These are phyloP conservation scores for Phlyctochytrium arcticum DNA, from an alignment of 192 early-diverging fungal species.

Conservation along the genomic window DNA sequence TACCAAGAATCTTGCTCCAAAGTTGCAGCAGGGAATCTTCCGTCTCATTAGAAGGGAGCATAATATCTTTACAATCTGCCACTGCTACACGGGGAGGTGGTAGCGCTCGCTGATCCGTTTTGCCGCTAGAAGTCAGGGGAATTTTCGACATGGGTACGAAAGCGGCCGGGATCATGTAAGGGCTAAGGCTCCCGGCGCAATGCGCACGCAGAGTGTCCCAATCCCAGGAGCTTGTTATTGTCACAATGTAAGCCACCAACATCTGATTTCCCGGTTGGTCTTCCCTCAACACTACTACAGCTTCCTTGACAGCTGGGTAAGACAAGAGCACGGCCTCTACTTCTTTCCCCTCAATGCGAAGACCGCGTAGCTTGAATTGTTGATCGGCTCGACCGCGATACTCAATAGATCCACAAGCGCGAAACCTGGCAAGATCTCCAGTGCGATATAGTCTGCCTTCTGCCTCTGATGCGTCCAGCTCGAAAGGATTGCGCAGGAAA, in stretches of 20 bases:
- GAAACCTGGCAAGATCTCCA: not conserved
- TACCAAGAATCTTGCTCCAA: conserved; percentile 5
- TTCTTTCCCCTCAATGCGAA: conserved; percentile 17
- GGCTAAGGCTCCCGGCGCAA: too few species aligned
- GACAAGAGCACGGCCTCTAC: not conserved
- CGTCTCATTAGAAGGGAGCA: not conserved
- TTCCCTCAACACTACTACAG: not conserved
- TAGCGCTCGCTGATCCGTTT: not conserved
- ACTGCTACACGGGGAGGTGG: not conserved
- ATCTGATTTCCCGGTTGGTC: not conserved
- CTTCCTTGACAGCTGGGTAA: not conserved
- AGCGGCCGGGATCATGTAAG: not conserved
- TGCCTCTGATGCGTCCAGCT: too few species aligned
- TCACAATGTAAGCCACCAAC: not conserved
- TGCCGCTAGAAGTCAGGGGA: not conserved
- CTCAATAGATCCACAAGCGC: not conserved
- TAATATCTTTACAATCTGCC: not conserved
- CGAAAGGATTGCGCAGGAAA: not conserved
- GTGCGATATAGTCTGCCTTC: not conserved
- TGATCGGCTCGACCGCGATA: not conserved
- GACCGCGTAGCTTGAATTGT: not conserved
- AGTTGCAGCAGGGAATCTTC: too few species aligned
- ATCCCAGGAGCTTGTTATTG: too few species aligned
- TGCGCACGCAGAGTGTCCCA: too few species aligned
- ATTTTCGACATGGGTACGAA: not conserved